Conservation (phyloP, 208 protist genomes). For the Vickermania spadyakhi region DNA sequence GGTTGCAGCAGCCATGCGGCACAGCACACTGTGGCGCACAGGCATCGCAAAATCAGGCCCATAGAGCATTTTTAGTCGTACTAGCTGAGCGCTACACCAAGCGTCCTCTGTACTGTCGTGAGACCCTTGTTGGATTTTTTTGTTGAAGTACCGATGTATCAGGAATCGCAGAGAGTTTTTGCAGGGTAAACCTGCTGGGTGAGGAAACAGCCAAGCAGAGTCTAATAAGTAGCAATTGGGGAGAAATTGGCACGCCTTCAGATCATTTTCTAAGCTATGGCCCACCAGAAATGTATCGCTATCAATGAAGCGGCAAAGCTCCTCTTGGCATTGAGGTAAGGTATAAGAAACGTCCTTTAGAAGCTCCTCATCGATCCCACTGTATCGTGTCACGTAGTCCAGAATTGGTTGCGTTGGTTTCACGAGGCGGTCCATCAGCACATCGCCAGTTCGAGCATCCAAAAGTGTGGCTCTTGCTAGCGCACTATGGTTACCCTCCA, state of each 20-base stretch:
- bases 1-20: constrained; percentile 28
- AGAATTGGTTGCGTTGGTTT: constrained; percentile 58
- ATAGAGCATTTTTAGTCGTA: constrained; percentile 70
- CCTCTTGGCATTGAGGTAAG: constrained; percentile 59
- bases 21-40: constrained; percentile 44
- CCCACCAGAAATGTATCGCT: constrained; percentile 84
- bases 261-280: constrained; percentile 92
- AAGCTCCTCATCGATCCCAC: constrained; percentile 79
- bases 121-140: constrained; percentile 71
- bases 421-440: constrained; percentile 79
- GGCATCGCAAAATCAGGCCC: constrained; percentile 69
- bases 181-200: constrained; percentile 65
- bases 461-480: constrained; percentile 82
- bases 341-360: constrained; percentile 57
- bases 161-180: constrained; percentile 83
- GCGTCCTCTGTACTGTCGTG: constrained; percentile 88
- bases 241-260: constrained; percentile 75
- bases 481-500: constrained; percentile 30
- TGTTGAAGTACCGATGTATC: constrained; percentile 62
- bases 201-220: constrained; percentile 85
- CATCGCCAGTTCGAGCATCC: constrained; percentile 31
- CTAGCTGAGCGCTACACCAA: constrained; percentile 61
- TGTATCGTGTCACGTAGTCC: constrained; percentile 89
- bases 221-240: constrained; percentile 84
- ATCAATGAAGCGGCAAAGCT: constrained; percentile 44